Percentiles rank a stretch among this genome's conserved stretches.
Evolutionary conservation across 352 stramenopile species (phyloP).

Genomic region (Pythium coloratum): DNA sequence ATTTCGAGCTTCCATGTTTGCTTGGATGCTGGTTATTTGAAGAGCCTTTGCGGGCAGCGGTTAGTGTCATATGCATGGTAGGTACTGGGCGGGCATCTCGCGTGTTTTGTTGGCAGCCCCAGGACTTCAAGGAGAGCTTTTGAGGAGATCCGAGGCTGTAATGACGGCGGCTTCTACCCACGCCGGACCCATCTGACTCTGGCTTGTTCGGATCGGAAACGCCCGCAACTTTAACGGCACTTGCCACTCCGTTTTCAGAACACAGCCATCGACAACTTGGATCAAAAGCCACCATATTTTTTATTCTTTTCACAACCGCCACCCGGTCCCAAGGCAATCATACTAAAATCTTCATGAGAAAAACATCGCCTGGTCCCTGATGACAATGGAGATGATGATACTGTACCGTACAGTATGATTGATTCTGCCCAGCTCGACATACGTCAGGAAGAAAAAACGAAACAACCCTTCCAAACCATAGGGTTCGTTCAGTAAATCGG

Average conservation of each 20-base stretch:
- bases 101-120: background rate
- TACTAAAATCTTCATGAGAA: slow-evolving; percentile 2
- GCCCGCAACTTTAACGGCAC: background rate
- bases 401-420: background rate
- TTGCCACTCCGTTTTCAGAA: background rate
- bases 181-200: background rate
- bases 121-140: background rate
- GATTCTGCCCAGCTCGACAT: background rate
- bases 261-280: background rate
- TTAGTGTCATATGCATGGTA: background rate
- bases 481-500: background rate
- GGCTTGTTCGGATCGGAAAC: background rate
- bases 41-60: background rate
- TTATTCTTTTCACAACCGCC: background rate
- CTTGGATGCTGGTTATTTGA: background rate
- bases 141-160: background rate
- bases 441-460: background rate
- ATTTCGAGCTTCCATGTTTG: background rate
- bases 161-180: background rate
- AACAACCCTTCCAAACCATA: background rate
- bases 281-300: background rate
- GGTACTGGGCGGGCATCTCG: background rate
- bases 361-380: background rate
- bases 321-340: background rate
- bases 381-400: background rate